Percentiles rank a stretch among this genome's conserved stretches.
These are phyloP conservation scores for Trapa bicornis DNA, from an alignment of 345 rosid species.

Conservation along the genomic window DNA sequence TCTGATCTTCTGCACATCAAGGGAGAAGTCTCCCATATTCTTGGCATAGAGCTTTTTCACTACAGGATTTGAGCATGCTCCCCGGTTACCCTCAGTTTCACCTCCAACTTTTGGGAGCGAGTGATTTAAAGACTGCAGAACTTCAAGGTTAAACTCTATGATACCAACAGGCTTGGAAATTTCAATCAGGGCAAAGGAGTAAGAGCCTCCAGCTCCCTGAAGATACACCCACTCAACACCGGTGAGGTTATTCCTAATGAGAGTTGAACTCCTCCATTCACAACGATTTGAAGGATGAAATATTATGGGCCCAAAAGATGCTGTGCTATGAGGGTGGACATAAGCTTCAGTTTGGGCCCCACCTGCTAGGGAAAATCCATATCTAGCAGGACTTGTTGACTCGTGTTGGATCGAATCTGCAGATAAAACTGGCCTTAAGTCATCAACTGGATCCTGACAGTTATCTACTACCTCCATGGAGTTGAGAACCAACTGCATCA, in stretches of 20 bases:
- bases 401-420: conserved; percentile 15
- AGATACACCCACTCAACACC: conserved; percentile 71
- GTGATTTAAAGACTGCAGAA: conserved; percentile 24
- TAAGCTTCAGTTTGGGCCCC: conserved; percentile 37
- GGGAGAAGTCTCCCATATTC: conserved; percentile 52
- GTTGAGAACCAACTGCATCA: conserved; percentile 64
- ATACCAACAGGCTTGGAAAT: conserved; percentile 38
- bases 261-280: conserved; percentile 56
- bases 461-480: conserved; percentile 45
- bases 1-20: conserved; percentile 41
- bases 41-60: conserved; percentile 49
- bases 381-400: conserved; percentile 12
- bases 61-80: conserved; percentile 37
- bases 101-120: conserved; percentile 29
- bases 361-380: conserved; percentile 47
- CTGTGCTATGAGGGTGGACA: conserved; percentile 39
- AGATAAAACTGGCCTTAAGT: conserved; percentile 16
- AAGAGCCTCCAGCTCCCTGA: conserved; percentile 45
- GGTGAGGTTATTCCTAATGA: conserved; percentile 57
- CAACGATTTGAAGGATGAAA: conserved; percentile 58
- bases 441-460: conserved; percentile 30
- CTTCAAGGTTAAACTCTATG: conserved; percentile 40
- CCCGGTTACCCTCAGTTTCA: conserved; percentile 17
- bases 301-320: conserved; percentile 49
- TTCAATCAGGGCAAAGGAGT: conserved; percentile 37